Conservation (phyloP, 371 early-diverging fungal genomes). For the Mortierella sp. region DNA sequence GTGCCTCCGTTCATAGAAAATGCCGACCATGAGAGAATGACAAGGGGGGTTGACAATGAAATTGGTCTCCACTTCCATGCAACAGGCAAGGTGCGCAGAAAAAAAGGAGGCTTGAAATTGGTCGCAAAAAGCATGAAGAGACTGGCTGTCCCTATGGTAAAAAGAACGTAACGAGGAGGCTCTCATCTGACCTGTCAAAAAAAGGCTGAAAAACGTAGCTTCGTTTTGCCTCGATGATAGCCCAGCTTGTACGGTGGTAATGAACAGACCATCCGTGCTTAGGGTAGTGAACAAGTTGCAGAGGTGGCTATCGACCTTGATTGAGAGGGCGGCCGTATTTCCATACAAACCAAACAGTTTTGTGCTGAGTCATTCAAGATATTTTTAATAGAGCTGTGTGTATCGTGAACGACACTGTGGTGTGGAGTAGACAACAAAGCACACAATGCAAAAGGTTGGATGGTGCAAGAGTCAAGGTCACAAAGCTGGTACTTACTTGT, state of each 20-base stretch:
- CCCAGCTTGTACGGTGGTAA: not conserved
- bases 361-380: not conserved
- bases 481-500: not conserved
- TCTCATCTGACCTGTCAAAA: not conserved
- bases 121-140: not conserved
- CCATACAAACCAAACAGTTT: not conserved
- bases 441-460: not conserved
- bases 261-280: not conserved
- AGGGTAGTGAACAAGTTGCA: too few species aligned
- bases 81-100: not conserved
- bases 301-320: not conserved
- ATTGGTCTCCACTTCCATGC: not conserved
- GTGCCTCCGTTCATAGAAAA: not conserved
- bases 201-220: not conserved
- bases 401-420: not conserved
- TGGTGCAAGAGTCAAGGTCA: not conserved
- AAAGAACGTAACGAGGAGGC: not conserved
- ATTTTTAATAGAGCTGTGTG: not conserved
- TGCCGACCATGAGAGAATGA: not conserved
- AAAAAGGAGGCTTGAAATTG: constrained; percentile 5
- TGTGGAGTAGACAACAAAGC: not conserved
- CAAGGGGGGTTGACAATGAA: not conserved
- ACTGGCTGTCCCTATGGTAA: not conserved
- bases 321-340: not conserved
- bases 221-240: not conserved